phyloP scores from a whole-genome alignment of 2,329 filamentous ascomycete species.

The Colletotrichum shisoi region DNA sequence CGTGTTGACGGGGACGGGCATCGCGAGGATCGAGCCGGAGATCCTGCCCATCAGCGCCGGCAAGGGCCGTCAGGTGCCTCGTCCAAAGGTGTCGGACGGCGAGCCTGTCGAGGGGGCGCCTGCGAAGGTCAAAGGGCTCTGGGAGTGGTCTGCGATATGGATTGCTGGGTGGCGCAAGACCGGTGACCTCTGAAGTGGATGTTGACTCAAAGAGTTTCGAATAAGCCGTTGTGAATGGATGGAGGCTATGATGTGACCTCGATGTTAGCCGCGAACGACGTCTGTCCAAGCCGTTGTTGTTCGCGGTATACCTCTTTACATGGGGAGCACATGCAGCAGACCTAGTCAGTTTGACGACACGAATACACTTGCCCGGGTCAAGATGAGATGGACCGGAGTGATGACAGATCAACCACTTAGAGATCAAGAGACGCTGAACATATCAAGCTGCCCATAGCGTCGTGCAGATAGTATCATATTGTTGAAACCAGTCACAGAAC shows the following conservation, averaged over 20 bases:
- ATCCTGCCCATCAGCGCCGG: slow-evolving; percentile 18
- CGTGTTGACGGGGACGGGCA: slow-evolving; percentile 10
- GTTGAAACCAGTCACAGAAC: background rate
- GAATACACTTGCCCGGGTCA: background rate
- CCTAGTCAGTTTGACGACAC: no score
- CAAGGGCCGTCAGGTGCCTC: slow-evolving; percentile 14
- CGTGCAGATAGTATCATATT: no score
- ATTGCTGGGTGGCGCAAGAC: slow-evolving; percentile 8
- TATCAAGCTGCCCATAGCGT: background rate
- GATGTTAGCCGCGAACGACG: background rate
- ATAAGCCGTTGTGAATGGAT: background rate
- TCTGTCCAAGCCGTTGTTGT: background rate
- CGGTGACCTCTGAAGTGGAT: slow-evolving; percentile 16
- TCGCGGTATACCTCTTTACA: no score
- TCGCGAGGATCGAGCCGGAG: slow-evolving; percentile 10
- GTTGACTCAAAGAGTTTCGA: background rate
- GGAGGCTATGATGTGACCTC: background rate
- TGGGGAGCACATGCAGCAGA: background rate
- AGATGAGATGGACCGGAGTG: background rate
- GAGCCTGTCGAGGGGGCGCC: background rate
- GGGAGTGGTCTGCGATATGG: slow-evolving; percentile 14
- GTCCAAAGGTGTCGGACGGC: background rate
- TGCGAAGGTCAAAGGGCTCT: slow-evolving; percentile 10
- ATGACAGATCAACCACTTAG: no score
- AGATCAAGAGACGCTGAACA: background rate